Evolutionary conservation across 2,329 filamentous ascomycete genomes (phyloP), one percentile per base, ranked within the genome.

Genomic region (Stagonosporopsis vannaccii): DNA sequence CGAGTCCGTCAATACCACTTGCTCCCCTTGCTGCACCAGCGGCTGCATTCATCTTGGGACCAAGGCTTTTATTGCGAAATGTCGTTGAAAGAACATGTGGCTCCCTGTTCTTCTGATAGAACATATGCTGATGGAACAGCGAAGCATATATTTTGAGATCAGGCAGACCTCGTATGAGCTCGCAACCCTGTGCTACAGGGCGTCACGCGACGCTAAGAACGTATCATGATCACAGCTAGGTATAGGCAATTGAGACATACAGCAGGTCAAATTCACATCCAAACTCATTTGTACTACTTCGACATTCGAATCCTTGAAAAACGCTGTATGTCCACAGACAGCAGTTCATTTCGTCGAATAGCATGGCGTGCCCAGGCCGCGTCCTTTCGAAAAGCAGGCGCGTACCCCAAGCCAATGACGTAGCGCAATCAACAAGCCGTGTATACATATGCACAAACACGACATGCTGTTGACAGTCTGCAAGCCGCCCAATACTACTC

Each of bases 341-440:
- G 4, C 30, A 3, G 30, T 32, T 28, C 30, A n/a, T 32, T 32
- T 15, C 7, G 22, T 30, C 35, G 12, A 39, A 15, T 15, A 15
- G 26, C 35, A 41, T 32, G 17, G 46, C 25, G 25, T 35, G 46
- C 46, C 46, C 46, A 41, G 46, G 23, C 46, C 46, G 46, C 46
- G 37, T 49, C 36, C 36, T 41, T 41, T n/a, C 45, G 19, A 49
- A 41, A 33, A 49, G 9, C 46, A 49, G 46, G 46, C 46, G 36
- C 37, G 46, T 49, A 41, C 11, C 13, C 19, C 37, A 49, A 49
- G 46, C 46, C 30, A 22, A 62, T 62, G 60, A 62, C 60, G 60
- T 62, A 62, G 47, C 22, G 46, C 50, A 43, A 62, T 48, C 48
- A 58, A 50, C 35, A 56, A 36, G 48, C 28, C 39, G 19, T 49